phyloP scores from a whole-genome alignment of 2,329 filamentous ascomycete species.

The Fusarium coffeatum region DNA sequence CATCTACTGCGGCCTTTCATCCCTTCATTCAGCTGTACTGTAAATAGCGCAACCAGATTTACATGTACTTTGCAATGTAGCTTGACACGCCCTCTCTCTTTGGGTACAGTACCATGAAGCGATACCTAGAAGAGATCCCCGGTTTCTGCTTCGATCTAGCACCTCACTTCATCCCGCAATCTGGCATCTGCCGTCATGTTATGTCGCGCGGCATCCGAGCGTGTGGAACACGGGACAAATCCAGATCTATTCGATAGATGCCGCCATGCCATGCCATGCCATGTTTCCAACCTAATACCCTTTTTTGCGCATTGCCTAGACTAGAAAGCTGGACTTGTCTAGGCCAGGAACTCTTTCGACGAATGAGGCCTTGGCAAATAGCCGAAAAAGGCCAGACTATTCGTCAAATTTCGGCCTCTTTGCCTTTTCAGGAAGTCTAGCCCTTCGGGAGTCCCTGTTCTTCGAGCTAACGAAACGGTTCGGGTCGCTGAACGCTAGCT shows the following conservation, averaged over 20 bases:
- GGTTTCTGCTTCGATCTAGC: not conserved
- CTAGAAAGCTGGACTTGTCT: not conserved
- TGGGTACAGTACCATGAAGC: not conserved
- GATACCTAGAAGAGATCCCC: not conserved
- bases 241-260: not conserved
- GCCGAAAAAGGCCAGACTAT: not conserved
- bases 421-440: not conserved
- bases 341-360: not conserved
- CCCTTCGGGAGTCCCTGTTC: not conserved
- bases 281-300: not conserved
- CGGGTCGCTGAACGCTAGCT: constrained; percentile 36
- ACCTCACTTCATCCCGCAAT: not conserved
- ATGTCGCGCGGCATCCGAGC: not conserved
- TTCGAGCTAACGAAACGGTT: constrained; percentile 25
- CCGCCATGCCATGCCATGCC: not conserved
- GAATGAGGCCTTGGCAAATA: not conserved
- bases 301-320: not conserved
- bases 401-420: not conserved
- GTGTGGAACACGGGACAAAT: not conserved
- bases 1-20: not conserved
- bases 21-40: not conserved
- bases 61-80: not conserved
- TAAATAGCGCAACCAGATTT: not conserved
- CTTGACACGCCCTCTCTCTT: not conserved
- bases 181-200: not conserved